Evolutionary conservation across 306 rosid genomes (phyloP).

Genomic region (Boehmeria nivea): DNA sequence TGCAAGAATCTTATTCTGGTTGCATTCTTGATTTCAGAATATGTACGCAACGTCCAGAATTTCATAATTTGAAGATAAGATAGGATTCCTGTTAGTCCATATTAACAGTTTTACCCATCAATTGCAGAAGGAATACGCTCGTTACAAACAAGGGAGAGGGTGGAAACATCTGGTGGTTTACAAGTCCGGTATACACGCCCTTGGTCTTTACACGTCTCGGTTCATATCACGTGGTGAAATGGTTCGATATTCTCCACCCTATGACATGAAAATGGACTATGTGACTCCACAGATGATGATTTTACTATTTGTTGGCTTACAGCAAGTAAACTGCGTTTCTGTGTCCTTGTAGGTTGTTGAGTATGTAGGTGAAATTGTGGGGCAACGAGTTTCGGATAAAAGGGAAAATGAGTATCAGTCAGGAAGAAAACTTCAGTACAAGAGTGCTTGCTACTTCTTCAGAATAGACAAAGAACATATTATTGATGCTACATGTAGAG

Average conservation of each 20-base stretch:
- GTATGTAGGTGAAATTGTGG: constrained; percentile 73
- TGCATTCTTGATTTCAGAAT: too few relatives aligned
- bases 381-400: constrained; percentile 53
- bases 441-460: constrained; percentile 76
- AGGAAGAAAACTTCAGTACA: constrained; percentile 61
- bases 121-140: constrained; percentile 59
- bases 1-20: too few relatives aligned
- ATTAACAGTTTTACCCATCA: not conserved
- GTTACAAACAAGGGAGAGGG: constrained; percentile 45
- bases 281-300: constrained; percentile 12
- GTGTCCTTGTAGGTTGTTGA: constrained; percentile 55
- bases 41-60: too few relatives aligned
- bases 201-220: constrained; percentile 71
- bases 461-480: constrained; percentile 62
- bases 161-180: constrained; percentile 67
- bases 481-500: constrained; percentile 70
- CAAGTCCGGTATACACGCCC: constrained; percentile 74
- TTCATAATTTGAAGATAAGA: too few relatives aligned
- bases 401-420: constrained; percentile 64
- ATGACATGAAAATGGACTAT: not conserved
- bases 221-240: constrained; percentile 57
- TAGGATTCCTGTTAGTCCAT: not conserved
- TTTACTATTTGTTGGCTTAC: not conserved
- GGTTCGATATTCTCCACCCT: constrained; percentile 34
- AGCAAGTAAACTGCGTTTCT: constrained; percentile 5